Conservation (phyloP, 768 basidiomycete genomes). For the Lactarius hatsudake region DNA sequence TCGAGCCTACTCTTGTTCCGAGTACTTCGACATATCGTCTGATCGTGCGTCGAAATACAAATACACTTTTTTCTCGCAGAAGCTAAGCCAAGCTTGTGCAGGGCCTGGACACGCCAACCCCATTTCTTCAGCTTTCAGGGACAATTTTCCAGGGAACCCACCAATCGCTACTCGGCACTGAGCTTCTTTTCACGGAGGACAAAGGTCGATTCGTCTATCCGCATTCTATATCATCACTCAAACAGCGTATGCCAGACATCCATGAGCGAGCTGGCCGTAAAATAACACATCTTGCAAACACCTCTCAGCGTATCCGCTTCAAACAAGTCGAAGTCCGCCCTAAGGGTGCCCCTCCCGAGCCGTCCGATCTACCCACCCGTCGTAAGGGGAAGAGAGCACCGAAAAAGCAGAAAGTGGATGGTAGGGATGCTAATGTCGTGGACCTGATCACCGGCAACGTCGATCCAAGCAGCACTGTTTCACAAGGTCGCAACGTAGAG, state of each 20-base stretch:
- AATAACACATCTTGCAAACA: conserved; percentile 55
- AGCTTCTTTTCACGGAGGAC: conserved; percentile 70
- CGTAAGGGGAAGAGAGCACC: conserved; percentile 11
- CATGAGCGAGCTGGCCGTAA: conserved; percentile 49
- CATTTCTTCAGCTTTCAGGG: conserved; percentile 74
- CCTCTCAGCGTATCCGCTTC: conserved; percentile 70
- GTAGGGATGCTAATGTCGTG: conserved; percentile 8
- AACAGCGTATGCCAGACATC: conserved; percentile 36
- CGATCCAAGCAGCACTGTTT: conserved; percentile 2
- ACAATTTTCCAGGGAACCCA: conserved; percentile 71
- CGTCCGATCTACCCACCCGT: not conserved
- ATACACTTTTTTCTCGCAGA: not conserved
- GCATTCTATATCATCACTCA: not conserved
- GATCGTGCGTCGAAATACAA: conserved; percentile 51
- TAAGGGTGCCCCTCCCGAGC: conserved; percentile 31
- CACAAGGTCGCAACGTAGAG: not conserved
- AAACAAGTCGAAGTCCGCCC: conserved; percentile 60
- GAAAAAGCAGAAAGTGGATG: conserved; percentile 2
- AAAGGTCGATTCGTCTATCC: conserved; percentile 43
- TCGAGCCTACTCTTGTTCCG: conserved; percentile 73
- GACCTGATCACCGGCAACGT: conserved; percentile 19
- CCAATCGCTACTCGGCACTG: conserved; percentile 67
- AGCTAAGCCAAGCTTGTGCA: conserved; percentile 11
- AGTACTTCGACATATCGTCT: conserved; percentile 67
- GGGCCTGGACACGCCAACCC: conserved; percentile 77